phyloP scores from a whole-genome alignment of 2,329 filamentous ascomycete genomes.

The Cryphonectria nitschkei region DNA sequence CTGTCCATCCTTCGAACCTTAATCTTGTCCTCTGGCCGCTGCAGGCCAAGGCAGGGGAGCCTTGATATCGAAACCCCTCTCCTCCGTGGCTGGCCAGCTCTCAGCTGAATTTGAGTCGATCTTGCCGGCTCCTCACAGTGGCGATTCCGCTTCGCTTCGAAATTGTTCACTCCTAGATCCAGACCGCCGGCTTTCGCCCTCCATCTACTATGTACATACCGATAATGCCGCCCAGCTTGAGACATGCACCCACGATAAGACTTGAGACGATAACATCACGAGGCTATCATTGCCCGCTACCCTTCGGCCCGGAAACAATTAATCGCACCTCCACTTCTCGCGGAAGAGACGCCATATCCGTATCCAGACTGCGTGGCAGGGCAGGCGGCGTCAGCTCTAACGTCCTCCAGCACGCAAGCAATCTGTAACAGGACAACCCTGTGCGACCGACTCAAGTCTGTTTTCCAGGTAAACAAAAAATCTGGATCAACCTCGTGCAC shows the following conservation, averaged over 20 bases:
- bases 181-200: not conserved
- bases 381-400: not conserved
- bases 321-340: not conserved
- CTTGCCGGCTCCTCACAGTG: conserved; percentile 3
- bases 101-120: not conserved
- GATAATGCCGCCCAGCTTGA: not conserved
- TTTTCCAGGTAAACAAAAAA: not conserved
- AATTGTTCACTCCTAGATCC: not conserved
- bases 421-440: not conserved
- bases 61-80: not conserved
- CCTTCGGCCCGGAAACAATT: conserved; percentile 2
- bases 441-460: not conserved
- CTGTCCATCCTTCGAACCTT: not conserved
- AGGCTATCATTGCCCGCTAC: not conserved
- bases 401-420: not conserved
- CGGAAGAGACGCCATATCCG: not conserved
- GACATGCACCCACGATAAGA: not conserved
- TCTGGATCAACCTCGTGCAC: not conserved
- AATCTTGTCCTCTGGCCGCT: not conserved
- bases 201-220: not conserved
- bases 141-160: not conserved
- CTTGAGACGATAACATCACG: not conserved
- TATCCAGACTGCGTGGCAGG: not conserved
- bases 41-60: not conserved
- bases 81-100: not conserved